These are phyloP conservation scores for Stagonosporopsis vannaccii DNA, from an alignment of 2,329 filamentous ascomycete genomes.

Conservation along the genomic window DNA sequence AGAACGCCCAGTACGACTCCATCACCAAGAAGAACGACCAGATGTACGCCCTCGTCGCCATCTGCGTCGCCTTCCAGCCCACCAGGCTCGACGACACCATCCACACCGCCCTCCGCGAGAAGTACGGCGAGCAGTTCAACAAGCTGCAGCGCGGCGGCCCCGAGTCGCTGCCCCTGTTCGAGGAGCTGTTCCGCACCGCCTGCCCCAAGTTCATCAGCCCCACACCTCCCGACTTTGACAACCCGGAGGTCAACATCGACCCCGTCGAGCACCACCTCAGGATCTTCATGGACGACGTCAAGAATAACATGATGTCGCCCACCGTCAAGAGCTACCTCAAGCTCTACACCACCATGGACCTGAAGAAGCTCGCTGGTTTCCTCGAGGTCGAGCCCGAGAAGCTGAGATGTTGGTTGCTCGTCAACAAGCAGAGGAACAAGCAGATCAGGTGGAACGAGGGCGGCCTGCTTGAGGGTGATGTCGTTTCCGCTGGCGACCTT, in stretches of 20 bases:
- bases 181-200: constrained; percentile 96
- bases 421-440: constrained; percentile 98
- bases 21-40: constrained; percentile 99
- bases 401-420: constrained; percentile 88
- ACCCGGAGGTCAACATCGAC: constrained; percentile 94
- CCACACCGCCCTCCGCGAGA: constrained; percentile 96
- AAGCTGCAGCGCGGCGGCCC: constrained; percentile 96
- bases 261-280: constrained; percentile 95
- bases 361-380: constrained; percentile 97
- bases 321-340: constrained; percentile 98
- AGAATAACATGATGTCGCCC: constrained; percentile 98
- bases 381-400: constrained; percentile 97
- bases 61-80: constrained; percentile 97
- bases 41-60: constrained; percentile 99
- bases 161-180: constrained; percentile 93
- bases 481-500: constrained; percentile 91
- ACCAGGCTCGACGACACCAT: constrained; percentile 98
- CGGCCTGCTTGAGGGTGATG: constrained; percentile 87
- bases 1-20: constrained; percentile 96
- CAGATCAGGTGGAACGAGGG: constrained; percentile 94
- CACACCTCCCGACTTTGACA: constrained; percentile 96
- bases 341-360: constrained; percentile 99
- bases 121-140: constrained; percentile 98
- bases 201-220: constrained; percentile 99
- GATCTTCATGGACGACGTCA: constrained; percentile 99